A percentile compares a stretch with the other conserved stretches of the same genome.
Evolutionary conservation across 805 yeast genomes (phyloP).

Genomic region (Nakazawaea pomicola): DNA sequence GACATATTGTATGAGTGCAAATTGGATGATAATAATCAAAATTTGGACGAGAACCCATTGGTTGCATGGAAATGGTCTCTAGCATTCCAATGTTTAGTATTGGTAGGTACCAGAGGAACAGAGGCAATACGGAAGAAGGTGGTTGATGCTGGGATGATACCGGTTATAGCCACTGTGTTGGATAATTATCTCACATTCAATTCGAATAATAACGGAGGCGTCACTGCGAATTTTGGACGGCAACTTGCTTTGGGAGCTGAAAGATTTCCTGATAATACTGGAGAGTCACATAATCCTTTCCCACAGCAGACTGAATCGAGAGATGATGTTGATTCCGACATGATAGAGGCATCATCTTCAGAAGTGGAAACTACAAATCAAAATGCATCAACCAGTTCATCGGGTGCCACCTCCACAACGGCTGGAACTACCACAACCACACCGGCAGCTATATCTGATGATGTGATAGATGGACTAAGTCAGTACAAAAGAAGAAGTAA

Average conservation of each 20-base stretch:
- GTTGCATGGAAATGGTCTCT: conserved; percentile 98
- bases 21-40: conserved; percentile 20
- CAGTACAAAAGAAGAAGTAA: background rate
- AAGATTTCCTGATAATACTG: background rate
- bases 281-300: background rate
- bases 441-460: background rate
- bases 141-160: conserved; percentile 88
- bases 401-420: too few species aligned
- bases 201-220: background rate
- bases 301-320: background rate
- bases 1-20: conserved; percentile 82
- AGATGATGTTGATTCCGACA: conserved; percentile 1
- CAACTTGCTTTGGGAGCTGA: conserved; percentile 3
- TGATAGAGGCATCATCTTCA: background rate
- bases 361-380: background rate
- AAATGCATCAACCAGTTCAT: background rate
- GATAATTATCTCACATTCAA: conserved; percentile 57
- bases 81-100: conserved; percentile 86
- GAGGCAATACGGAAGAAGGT: conserved; percentile 80
- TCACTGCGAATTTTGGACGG: background rate
- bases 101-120: conserved; percentile 90
- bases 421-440: background rate
- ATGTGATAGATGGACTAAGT: conserved; percentile 1
- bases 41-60: conserved; percentile 36
- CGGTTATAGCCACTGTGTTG: conserved; percentile 84